Conservation (phyloP, 768 basidiomycete genomes). For the Lactarius tabidus region DNA sequence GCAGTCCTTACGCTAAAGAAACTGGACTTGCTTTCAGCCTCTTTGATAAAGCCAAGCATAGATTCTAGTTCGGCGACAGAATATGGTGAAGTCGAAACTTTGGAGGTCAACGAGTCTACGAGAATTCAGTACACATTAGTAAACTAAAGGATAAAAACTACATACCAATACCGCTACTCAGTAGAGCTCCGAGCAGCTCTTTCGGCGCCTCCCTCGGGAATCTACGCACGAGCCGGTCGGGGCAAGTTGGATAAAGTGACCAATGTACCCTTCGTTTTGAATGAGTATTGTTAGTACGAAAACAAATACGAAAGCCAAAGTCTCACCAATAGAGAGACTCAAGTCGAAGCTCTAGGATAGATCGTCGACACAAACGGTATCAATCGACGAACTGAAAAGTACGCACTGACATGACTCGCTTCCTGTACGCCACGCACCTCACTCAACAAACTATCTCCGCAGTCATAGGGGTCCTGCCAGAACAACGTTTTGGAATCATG, state of each 20-base stretch:
- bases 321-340: slow-evolving; percentile 17
- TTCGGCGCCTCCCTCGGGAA: slow-evolving; percentile 1
- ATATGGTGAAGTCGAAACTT: slow-evolving; percentile 10
- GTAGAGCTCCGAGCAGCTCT: slow-evolving; percentile 1
- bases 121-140: not conserved
- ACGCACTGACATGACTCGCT: slow-evolving; percentile 13
- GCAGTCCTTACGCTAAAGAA: not conserved
- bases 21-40: not conserved
- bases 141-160: not conserved
- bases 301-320: too few relatives aligned
- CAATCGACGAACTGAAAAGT: not conserved
- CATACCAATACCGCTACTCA: slow-evolving; percentile 16
- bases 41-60: slow-evolving; percentile 7
- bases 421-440: not conserved
- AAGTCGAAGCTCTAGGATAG: slow-evolving; percentile 2
- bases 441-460: not conserved
- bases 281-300: not conserved
- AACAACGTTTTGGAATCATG: slow-evolving; percentile 5
- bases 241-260: slow-evolving; percentile 18
- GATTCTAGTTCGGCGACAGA: slow-evolving; percentile 8
- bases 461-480: slow-evolving; percentile 6
- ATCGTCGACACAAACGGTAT: not conserved
- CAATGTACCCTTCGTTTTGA: slow-evolving; percentile 12
- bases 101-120: slow-evolving; percentile 14
- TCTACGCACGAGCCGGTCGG: not conserved